A percentile compares a stretch with the other conserved stretches of the same genome.
Conservation (phyloP, 208 protist species). For the Porcisia deanei region DNA sequence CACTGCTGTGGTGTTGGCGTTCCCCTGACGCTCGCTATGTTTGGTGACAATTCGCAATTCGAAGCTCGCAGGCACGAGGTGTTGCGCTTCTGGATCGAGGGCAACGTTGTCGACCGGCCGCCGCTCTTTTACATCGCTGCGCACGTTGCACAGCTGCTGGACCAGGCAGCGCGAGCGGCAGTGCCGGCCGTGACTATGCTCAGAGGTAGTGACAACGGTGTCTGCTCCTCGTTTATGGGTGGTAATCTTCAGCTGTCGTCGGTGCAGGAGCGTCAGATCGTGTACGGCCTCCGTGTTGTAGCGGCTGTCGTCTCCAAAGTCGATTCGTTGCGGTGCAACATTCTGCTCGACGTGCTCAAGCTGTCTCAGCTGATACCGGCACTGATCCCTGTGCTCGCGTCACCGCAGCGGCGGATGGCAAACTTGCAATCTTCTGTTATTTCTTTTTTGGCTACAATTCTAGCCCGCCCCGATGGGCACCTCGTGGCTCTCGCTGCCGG, state of each 20-base stretch:
- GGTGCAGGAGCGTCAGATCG: slow-evolving; percentile 38
- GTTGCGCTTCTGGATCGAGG: slow-evolving; percentile 61
- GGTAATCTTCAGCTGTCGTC: slow-evolving; percentile 8
- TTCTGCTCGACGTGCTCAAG: slow-evolving; percentile 31
- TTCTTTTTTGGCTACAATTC: slow-evolving; percentile 39
- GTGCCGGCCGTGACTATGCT: not conserved
- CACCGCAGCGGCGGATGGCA: slow-evolving; percentile 28
- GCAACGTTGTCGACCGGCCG: slow-evolving; percentile 29
- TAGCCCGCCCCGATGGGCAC: slow-evolving; percentile 21
- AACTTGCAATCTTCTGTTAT: slow-evolving; percentile 66
- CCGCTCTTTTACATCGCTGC: slow-evolving; percentile 40
- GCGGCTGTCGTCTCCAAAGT: slow-evolving; percentile 33
- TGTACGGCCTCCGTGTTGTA: slow-evolving; percentile 49
- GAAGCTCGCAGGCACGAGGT: slow-evolving; percentile 44
- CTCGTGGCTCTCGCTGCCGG: slow-evolving; percentile 23
- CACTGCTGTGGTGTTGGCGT: slow-evolving; percentile 29
- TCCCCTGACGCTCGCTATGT: slow-evolving; percentile 30
- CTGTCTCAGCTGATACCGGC: slow-evolving; percentile 30
- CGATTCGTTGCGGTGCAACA: slow-evolving; percentile 24
- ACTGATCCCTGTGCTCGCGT: slow-evolving; percentile 21
- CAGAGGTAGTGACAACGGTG: not conserved
- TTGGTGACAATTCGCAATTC: slow-evolving; percentile 19
- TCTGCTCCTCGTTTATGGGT: too few relatives aligned
- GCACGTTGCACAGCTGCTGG: slow-evolving; percentile 29
- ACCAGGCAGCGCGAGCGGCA: slow-evolving; percentile 1